phyloP scores from a whole-genome alignment of 192 early-diverging fungal species.

The Backusella westeae region DNA sequence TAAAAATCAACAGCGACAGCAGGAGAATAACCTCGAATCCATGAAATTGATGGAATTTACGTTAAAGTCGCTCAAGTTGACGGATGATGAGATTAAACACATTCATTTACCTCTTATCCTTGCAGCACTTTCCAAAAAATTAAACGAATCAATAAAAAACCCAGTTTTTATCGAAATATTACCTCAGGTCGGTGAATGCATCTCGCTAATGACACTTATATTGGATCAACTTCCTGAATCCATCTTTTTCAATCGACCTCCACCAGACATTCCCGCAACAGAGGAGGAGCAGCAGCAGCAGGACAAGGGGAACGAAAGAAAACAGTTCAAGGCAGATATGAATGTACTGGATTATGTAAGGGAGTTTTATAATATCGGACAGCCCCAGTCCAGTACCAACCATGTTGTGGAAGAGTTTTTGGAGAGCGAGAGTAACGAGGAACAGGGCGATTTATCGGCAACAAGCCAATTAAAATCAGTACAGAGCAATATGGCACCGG shows the following conservation, averaged over 20 bases:
- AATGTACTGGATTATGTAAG: conserved; percentile 45
- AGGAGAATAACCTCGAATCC: conserved; percentile 21
- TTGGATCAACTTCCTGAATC: conserved; percentile 34
- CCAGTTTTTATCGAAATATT: conserved; percentile 25
- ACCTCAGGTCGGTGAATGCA: conserved; percentile 28
- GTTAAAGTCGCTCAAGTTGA: conserved; percentile 69
- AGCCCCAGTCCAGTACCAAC: not conserved
- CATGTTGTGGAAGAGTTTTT: not conserved
- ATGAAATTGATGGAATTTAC: conserved; percentile 70
- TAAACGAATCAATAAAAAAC: conserved; percentile 19
- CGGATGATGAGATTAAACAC: conserved; percentile 79
- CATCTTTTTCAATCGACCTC: conserved; percentile 29
- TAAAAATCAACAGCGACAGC: not conserved
- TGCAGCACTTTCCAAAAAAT: conserved; percentile 50
- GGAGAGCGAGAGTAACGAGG: not conserved
- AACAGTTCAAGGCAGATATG: conserved; percentile 37
- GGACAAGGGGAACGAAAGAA: not conserved
- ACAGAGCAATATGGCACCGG: not conserved
- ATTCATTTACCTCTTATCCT: conserved; percentile 82
- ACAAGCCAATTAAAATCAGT: not conserved
- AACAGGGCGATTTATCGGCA: conserved; percentile 23
- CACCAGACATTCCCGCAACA: not conserved
- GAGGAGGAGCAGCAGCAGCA: not conserved
- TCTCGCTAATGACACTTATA: conserved; percentile 31
- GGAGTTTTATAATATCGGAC: conserved; percentile 41